Evolutionary conservation across 768 basidiomycete species (phyloP), one percentile per base, ranked within the genome.

Genomic region (Kwoniella europaea): DNA sequence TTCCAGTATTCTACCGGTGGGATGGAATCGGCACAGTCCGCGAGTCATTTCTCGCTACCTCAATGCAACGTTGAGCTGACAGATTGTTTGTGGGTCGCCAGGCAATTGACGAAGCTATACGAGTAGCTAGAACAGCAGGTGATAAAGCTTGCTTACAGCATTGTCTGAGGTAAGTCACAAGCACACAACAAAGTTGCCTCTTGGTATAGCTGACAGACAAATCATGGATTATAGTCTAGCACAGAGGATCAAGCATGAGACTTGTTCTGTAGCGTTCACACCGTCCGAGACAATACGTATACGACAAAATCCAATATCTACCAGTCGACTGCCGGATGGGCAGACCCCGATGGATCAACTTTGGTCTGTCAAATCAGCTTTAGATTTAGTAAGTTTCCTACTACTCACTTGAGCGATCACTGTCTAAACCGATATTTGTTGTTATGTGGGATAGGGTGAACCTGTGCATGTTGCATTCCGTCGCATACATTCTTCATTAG

Each of bases 61-160:
- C 44, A 41, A 24, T 41, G 10, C 24, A 16, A 16, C 7, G 27
- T 43, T 42, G 4, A 22, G 20, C 16, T 24, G 18, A 60, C 59
- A 24, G 16, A 42, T n/a, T 55, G 46, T 16, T 13, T 41, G 18
- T 24, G 24, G 16, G 3, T n/a, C 42, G 12, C 44, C 54, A 83
- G 79, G 72, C 74, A 13, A 61, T 82, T 5, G 76, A 82, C 20
- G 84, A 84, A 67, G 82, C 82, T 18, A 82, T 82, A 57, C 74
- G 78, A 35, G 76, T 83, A 12, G 79, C 84, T 24, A 67, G 84
- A 63, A 73, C 79, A 15, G 82, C 79, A 29, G 79, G 79, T 5
- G 83, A 84, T 54, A 76, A 74, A 54, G 65, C 70, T 18, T 83
- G 82, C 63, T 70, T 84, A 16, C 67, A 79, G 43, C 76, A 79